Percentiles rank a stretch among this genome's conserved stretches.
phyloP scores from a whole-genome alignment of 176 grass and related monocot species.

The Elaeis guineensis region DNA sequence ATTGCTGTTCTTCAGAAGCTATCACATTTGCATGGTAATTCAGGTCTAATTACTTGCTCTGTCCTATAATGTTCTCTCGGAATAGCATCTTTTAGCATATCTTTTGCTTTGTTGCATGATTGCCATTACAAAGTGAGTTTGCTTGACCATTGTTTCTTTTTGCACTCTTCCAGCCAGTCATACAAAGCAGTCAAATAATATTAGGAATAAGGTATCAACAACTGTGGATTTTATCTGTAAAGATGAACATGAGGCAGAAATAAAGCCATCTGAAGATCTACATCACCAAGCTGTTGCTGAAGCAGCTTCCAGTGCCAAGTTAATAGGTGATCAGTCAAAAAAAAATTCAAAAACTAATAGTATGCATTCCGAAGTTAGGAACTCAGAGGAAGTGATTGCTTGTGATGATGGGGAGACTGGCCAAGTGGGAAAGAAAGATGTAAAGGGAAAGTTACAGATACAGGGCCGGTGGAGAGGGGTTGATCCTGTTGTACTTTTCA shows the following conservation, averaged over 20 bases:
- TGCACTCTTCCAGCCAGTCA: conserved; percentile 38
- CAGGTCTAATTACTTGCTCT: conserved; percentile 10
- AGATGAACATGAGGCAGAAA: conserved; percentile 20
- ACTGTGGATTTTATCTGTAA: conserved; percentile 19
- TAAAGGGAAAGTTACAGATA: conserved; percentile 26
- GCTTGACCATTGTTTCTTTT: not conserved
- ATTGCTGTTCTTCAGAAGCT: conserved; percentile 84
- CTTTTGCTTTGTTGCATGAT: conserved; percentile 1
- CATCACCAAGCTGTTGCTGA: conserved; percentile 25
- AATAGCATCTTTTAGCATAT: not conserved
- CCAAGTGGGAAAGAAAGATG: conserved; percentile 9
- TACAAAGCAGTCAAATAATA: conserved; percentile 29
- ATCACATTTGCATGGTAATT: conserved; percentile 50
- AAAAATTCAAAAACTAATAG: conserved; percentile 20
- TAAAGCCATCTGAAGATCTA: conserved; percentile 30
- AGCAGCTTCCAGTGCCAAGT: conserved; percentile 23
- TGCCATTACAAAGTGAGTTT: not conserved
- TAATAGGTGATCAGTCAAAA: conserved; percentile 25
- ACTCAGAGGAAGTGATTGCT: conserved; percentile 20
- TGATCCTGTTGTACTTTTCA: conserved; percentile 94
- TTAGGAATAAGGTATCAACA: conserved; percentile 18
- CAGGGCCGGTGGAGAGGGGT: conserved; percentile 81
- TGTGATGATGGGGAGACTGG: conserved; percentile 18
- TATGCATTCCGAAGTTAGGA: conserved; percentile 23
- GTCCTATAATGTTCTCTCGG: too few relatives aligned